Percentiles rank a stretch among this genome's conserved stretches.
phyloP scores from a whole-genome alignment of 768 basidiomycete genomes.

The Dendrothele bispora region DNA sequence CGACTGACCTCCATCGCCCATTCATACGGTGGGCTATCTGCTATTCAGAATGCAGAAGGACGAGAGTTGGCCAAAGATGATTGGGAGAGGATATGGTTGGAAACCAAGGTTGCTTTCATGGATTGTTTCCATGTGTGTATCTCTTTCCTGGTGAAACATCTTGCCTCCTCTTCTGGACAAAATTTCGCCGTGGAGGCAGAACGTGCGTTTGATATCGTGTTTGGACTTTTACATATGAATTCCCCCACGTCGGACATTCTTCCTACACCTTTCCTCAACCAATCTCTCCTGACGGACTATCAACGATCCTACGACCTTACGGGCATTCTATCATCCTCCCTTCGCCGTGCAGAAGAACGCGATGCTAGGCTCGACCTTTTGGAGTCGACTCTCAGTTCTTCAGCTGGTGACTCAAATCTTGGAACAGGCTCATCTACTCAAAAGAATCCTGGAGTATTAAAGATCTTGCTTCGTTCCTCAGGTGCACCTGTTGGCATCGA shows the following conservation, averaged over 20 bases:
- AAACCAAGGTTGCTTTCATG: slow-evolving; percentile 70
- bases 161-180: slow-evolving; percentile 42
- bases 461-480: slow-evolving; percentile 62
- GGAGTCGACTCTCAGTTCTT: slow-evolving; percentile 49
- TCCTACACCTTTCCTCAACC: slow-evolving; percentile 62
- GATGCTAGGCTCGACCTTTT: slow-evolving; percentile 60
- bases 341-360: slow-evolving; percentile 46
- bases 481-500: slow-evolving; percentile 44
- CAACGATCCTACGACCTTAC: slow-evolving; percentile 65
- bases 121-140: slow-evolving; percentile 68
- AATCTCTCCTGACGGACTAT: slow-evolving; percentile 69
- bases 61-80: slow-evolving; percentile 51
- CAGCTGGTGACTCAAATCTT: slow-evolving; percentile 22
- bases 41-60: slow-evolving; percentile 24
- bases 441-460: slow-evolving; percentile 57
- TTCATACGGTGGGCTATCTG: slow-evolving; percentile 58
- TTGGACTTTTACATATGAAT: slow-evolving; percentile 54
- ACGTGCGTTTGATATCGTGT: slow-evolving; percentile 55
- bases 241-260: slow-evolving; percentile 27
- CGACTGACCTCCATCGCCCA: slow-evolving; percentile 55
- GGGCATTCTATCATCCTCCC: slow-evolving; percentile 43
- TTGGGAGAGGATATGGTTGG: slow-evolving; percentile 72
- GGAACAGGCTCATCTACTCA: slow-evolving; percentile 8
- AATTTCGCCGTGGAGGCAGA: slow-evolving; percentile 50
- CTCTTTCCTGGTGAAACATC: slow-evolving; percentile 45